Percentiles rank a stretch among this genome's conserved stretches.
Conservation (phyloP, 345 rosid species). For the Lumnitzera littorea region DNA sequence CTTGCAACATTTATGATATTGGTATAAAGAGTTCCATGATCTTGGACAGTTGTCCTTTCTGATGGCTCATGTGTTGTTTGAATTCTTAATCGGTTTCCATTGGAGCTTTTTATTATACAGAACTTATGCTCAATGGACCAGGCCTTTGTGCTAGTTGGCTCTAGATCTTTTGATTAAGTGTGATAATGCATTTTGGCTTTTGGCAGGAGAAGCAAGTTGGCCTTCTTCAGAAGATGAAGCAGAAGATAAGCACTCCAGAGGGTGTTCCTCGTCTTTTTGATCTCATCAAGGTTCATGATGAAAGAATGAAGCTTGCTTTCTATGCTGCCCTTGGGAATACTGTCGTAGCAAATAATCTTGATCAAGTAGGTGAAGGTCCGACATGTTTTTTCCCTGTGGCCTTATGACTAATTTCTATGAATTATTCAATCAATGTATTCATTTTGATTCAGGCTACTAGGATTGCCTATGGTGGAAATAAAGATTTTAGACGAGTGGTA, state of each 20-base stretch:
- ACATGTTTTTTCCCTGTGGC: neutral
- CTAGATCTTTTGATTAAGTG: no score
- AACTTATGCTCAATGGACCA: no score
- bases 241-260: conserved; percentile 70
- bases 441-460: conserved; percentile 60
- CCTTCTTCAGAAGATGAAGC: conserved; percentile 51
- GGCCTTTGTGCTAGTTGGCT: no score
- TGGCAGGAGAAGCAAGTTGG: conserved; percentile 83
- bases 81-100: neutral
- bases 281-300: conserved; percentile 75
- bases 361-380: conserved; percentile 49
- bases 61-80: neutral
- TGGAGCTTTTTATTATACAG: no score
- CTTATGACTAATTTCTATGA: neutral
- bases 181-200: conserved; percentile 3
- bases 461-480: conserved; percentile 75
- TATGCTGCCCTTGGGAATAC: conserved; percentile 80
- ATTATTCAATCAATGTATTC: neutral
- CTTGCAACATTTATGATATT: conserved; percentile 94
- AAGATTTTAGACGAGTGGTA: conserved; percentile 85
- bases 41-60: neutral
- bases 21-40: conserved; percentile 36
- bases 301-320: conserved; percentile 91
- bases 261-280: conserved; percentile 93
- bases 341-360: conserved; percentile 79